Base-by-base conservation (phyloP, 2,329 filamentous ascomycete species). In the Plectosphaerella sp. region DNA sequence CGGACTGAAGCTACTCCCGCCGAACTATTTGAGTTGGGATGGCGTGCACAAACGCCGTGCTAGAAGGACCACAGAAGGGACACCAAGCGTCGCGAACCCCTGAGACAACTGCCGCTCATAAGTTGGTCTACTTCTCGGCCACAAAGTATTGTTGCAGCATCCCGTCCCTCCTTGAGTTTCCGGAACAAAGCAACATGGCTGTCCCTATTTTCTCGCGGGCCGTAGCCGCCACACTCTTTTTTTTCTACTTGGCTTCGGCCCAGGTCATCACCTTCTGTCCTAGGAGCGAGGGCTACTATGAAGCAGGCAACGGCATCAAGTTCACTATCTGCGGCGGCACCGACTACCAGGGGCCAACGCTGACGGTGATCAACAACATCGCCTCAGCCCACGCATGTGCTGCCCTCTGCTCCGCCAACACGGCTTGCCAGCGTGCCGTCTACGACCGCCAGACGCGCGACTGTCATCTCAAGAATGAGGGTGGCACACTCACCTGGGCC, bases 371-470 rank as follows among this genome's bases (percentile, higher is more conserved):
- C 48, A 39, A 51, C n/a, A 50, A 42, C 25, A 51, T 55, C 39
- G 52, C 53, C 46, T 55, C 51, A 20, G 36, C 53, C 12, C 55
- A 55, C 24, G 51, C 53, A 33, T 57, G 55, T 24, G 51, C 55
- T 5, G 53, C 53, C 28, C 53, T 51, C 24, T 57, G 55, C 48
- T 55, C 55, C 39, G 51, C 51, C 39, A 55, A 50, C 6, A 43
- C 43, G 43, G 49, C 24, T 46, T 57, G 55, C 47, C 47, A 46
- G 37, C 55, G 54, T 43, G 25, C 53, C 8, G 60, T 62, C 1
- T 61, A 56, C 7, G 59, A 62, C 48, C 16, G 54, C 48, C 47
- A 50, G 49, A 48, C 58, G 3, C 61, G 61, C 37, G 51, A 57
- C 20, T 60, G 58, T 36, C 54, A 58, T 48, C 52, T 59, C 53